Percentiles rank a stretch among this genome's conserved stretches.
These are phyloP conservation scores for Amauroascus niger DNA, from an alignment of 2,329 filamentous ascomycete species.

Conservation along the genomic window DNA sequence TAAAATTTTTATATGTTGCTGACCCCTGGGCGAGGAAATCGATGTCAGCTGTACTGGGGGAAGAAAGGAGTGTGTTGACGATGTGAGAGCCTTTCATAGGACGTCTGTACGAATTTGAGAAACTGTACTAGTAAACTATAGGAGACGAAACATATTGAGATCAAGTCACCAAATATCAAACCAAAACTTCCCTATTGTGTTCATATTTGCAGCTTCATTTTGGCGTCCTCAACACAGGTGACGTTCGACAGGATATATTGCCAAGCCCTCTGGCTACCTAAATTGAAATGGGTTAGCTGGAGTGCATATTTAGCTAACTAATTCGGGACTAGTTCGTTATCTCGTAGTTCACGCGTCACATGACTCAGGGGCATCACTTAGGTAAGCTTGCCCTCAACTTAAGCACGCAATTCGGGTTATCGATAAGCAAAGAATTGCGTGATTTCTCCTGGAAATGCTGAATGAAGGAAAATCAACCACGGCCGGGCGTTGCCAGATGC, in stretches of 20 bases:
- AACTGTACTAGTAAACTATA: too few relatives aligned
- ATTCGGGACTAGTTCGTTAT: too few relatives aligned
- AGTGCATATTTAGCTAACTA: too few relatives aligned
- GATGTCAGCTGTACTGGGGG: slow-evolving; percentile 32
- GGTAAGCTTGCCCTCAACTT: not conserved
- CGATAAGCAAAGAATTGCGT: slow-evolving; percentile 13
- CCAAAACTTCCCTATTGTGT: too few relatives aligned
- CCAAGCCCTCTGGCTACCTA: too few relatives aligned
- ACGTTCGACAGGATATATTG: not conserved
- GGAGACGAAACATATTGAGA: too few relatives aligned
- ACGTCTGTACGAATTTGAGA: not conserved
- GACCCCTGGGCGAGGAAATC: slow-evolving; percentile 39
- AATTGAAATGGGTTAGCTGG: too few relatives aligned
- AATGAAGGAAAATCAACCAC: slow-evolving; percentile 4
- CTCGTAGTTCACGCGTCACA: not conserved
- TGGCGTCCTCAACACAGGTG: not conserved
- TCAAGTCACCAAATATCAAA: too few relatives aligned
- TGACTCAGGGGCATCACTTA: not conserved
- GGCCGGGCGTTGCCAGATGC: not conserved
- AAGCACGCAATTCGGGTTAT: slow-evolving; percentile 10
- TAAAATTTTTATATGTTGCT: too few relatives aligned
- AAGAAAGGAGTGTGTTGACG: slow-evolving; percentile 45
- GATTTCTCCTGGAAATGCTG: slow-evolving; percentile 5
- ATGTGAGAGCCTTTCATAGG: slow-evolving; percentile 58
- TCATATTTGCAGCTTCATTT: too few relatives aligned